These are phyloP conservation scores for Fusarium sp. DNA, from an alignment of 2,329 filamentous ascomycete genomes.

Conservation along the genomic window DNA sequence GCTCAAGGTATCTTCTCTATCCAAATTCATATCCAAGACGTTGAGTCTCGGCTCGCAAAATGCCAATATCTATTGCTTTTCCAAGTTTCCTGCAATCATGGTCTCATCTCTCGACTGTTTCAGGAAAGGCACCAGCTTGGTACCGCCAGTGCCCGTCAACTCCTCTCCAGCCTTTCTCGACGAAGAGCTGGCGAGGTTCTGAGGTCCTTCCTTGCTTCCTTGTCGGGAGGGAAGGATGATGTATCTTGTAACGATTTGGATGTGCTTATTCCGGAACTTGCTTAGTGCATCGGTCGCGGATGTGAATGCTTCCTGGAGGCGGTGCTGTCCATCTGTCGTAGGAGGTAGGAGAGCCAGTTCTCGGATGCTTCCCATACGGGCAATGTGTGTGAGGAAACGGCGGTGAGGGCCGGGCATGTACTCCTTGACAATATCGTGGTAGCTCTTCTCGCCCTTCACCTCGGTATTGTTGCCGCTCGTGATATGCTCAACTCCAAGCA, in stretches of 20 bases:
- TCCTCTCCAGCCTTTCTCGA: conserved; percentile 54
- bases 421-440: conserved; percentile 76
- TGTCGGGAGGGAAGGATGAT: conserved; percentile 82
- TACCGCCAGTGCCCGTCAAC: conserved; percentile 88
- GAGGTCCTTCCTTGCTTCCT: conserved; percentile 35
- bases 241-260: conserved; percentile 90
- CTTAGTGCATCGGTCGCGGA: conserved; percentile 80
- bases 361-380: conserved; percentile 78
- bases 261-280: conserved; percentile 84
- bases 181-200: conserved; percentile 61
- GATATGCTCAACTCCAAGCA: conserved; percentile 83
- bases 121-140: conserved; percentile 86
- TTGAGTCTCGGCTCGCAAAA: neutral
- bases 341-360: conserved; percentile 70
- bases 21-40: neutral
- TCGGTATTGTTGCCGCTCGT: conserved; percentile 51
- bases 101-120: conserved; percentile 93
- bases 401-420: conserved; percentile 93
- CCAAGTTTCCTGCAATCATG: conserved; percentile 49
- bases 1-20: conserved; percentile 19
- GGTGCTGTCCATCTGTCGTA: conserved; percentile 62
- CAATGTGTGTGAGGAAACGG: conserved; percentile 79
- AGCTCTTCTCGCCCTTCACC: conserved; percentile 49
- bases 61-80: conserved; percentile 18
- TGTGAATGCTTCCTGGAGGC: conserved; percentile 68